Percentiles rank a stretch among this genome's conserved stretches.
Evolutionary conservation across 2,329 filamentous ascomycete species (phyloP).

Genomic region (Fulvia fulva): DNA sequence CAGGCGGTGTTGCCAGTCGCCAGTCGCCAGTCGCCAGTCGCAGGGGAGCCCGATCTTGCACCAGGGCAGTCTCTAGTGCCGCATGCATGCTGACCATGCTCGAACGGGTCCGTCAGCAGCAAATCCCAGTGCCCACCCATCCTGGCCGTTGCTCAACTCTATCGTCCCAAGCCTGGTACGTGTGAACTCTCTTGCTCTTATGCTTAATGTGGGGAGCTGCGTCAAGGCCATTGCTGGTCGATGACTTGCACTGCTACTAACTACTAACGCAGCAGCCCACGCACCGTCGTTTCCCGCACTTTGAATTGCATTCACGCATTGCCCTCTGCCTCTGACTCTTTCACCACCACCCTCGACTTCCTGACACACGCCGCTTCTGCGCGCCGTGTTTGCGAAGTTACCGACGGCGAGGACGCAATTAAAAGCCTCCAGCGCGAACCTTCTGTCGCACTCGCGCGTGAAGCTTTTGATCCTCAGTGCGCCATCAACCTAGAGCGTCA

Average conservation of each 20-base stretch:
- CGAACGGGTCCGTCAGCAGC: conserved; percentile 5
- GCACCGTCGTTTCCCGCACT: not conserved
- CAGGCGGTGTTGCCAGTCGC: no score
- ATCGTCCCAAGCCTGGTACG: conserved; percentile 24
- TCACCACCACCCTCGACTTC: not conserved
- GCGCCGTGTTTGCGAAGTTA: not conserved
- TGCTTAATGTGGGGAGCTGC: conserved; percentile 28
- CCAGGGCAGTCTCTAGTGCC: conserved; percentile 17
- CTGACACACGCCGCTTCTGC: not conserved
- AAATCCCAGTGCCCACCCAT: conserved; percentile 20
- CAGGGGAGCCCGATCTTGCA: conserved; percentile 11
- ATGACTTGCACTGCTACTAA: conserved; percentile 2
- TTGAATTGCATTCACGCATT: not conserved
- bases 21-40: not conserved
- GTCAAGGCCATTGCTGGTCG: conserved; percentile 2
- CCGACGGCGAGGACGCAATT: conserved; percentile 5
- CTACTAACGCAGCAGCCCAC: not conserved
- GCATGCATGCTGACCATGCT: conserved; percentile 2
- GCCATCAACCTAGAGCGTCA: conserved; percentile 26
- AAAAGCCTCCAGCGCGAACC: conserved; percentile 17
- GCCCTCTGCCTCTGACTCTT: not conserved
- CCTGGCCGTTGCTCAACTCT: conserved; percentile 28
- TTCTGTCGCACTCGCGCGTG: conserved; percentile 8
- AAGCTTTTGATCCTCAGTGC: conserved; percentile 22
- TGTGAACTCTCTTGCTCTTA: conserved; percentile 29